Evolutionary conservation across 352 stramenopile species (phyloP), one percentile per base, ranked within the genome.

Genomic region (Pythium utonaiense): DNA sequence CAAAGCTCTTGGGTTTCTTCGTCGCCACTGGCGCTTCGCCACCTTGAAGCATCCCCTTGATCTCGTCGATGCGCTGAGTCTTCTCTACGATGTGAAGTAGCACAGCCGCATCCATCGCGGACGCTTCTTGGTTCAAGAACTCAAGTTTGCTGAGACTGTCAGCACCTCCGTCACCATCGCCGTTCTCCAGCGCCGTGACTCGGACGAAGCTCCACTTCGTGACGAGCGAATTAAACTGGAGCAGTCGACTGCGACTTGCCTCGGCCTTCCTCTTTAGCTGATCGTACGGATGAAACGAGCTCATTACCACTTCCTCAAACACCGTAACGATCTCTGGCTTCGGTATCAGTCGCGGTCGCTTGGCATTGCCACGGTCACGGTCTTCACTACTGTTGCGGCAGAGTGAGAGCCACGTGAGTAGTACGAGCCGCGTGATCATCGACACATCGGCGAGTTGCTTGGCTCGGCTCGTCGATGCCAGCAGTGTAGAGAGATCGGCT

Each of bases 231-330:
- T 45, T 25, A 40, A 86, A 85, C 0, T 65, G 16, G 3, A 24
- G 48, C 0, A 65, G 49, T 12, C 59, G 44, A 3, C 28, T n/a
- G 7, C 70, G 38, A 21, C 58, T 59, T 0, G n/a, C 17, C 9
- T 21, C 57, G 0, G 77, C 30, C 19, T 60, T 50, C 1, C 75
- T 71, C 33, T 74, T 54, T 1, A 89, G 69, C 13, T 82, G 70
- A 40, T 77, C 66, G 30, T 85, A 85, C 53, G 80, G 77, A 40
- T 89, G 80, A 54, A 88, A 89, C 0, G 77, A 86, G 54, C 74
- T 77, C 0, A 53, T 40, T 4, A 67, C 34, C 4, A 6, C 19
- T 2, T 21, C 19, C 47, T 62, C 49, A 48, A 67, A 64, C 28
- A 31, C 3, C 8, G 25, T 14, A 22, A 49, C 7, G 7, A 49